Base-by-base conservation (phyloP, 805 yeast species). In the Kodamaea restingae region DNA sequence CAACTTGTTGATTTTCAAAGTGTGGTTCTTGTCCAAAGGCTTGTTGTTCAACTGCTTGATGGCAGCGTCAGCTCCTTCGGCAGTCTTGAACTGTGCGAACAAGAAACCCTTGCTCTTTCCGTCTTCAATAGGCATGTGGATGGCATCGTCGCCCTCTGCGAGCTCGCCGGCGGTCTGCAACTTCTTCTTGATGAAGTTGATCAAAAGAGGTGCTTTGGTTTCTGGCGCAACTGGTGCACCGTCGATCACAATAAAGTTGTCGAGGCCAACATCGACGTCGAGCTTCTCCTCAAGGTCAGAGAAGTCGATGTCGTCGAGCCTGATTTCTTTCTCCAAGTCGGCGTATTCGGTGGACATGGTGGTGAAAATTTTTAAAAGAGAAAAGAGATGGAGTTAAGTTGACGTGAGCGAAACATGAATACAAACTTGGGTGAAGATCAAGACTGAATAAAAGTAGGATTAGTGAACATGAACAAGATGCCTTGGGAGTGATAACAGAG, bases 211-310 rank as follows among this genome's bases (percentile, higher is more conserved):
- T 37, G 81, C 85, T 66, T 93, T 93, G 38, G 87, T 61, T 58
- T 83, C 95, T 42, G 97, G 96, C 18, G 95, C 95, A 45, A 88
- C 72, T 50, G 99, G 99, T 8, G 95, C 90, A 35, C 98, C 98
- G 60, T 88, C 97, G 37, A 88, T 84, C 21, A 91, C 85, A 42
- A 91, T 79, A 56, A 78, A 88, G 54, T 77, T 77, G 55, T 86
- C 95, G 41, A 85, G 72, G 38, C 76, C 78, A 41, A 77, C 75
- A 37, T 59, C 54, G 36, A 84, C 80, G 17, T 76, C 63, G 61
- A 75, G 88, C 63, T 86, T 71, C 41, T 74, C 80, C 61, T 91
- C 97, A 56, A 91, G 73, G 60, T 90, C 97, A 45, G 87, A 67
- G 67, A 86, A 88, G 60, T 84, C 91, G 52, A 85, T 67, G 48